Base-by-base conservation (phyloP, 148 eudicot genomes). In the Pouteria glomerata region DNA sequence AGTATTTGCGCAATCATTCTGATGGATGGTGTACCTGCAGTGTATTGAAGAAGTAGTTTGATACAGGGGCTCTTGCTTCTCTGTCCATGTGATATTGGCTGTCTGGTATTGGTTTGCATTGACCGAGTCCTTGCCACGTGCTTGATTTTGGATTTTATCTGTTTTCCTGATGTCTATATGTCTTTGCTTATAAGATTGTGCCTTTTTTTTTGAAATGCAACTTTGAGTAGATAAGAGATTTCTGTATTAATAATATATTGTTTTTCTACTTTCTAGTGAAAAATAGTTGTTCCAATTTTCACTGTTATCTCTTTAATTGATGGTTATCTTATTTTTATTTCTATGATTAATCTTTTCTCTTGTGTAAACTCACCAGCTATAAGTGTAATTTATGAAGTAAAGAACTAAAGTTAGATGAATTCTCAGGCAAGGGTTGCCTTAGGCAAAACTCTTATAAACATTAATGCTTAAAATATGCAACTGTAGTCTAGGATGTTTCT, bases 41-140 rank as follows among this genome's bases (percentile, higher is more conserved):
- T 87, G 90, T 80, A 41, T 69, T 87, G 86, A 84, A 82, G 87
- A 78, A 78, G 79, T 87, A 63, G 82, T 59, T 41, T 47, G 47
- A 8, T 59, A 8, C 6, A 15, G 45, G 0, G 48, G 58, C 59
- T 42, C 1, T 50, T 34, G 71, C 12, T 21, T 42, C 14, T 42
- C 37, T 68, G 45, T 51, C 42, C 6, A 26, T 37, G 26, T 70
- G 48, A 24, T 70, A 70, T 18, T 56, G 19, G 73, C 51, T 57
- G 19, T 41, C 52, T 24, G 63, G 64, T 19, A 18, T 70, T 70
- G 37, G 27, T 29, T 56, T 39, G 19, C 35, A 12, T 41, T 57
- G 26, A 56, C 57, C 23, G 52, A 26, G 63, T 31, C 13, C 16
- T 57, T 70, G 8, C 52, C 33, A 15, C 39, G 63, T 41, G 52